These are phyloP conservation scores for Drechslerella dactyloides DNA, from an alignment of 2,329 filamentous ascomycete species.

Conservation along the genomic window DNA sequence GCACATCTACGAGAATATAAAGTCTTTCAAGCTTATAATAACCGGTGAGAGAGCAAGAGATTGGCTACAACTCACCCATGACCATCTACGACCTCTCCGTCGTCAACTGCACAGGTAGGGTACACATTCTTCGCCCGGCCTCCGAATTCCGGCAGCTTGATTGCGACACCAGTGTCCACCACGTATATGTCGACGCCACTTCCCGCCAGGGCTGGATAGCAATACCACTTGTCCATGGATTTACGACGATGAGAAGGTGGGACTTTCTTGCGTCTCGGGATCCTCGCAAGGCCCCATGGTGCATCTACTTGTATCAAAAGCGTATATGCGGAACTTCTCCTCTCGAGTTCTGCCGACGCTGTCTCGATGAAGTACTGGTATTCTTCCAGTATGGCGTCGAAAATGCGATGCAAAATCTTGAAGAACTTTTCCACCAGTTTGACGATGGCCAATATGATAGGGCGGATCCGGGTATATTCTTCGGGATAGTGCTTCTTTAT, in stretches of 20 bases:
- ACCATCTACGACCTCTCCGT: constrained; percentile 56
- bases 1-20: too few species aligned
- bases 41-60: too few species aligned
- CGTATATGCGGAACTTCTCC: too few species aligned
- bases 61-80: constrained; percentile 54
- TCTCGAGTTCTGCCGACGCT: too few species aligned
- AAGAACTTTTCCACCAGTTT: too few species aligned
- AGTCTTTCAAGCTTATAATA: too few species aligned
- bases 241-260: not conserved
- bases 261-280: not conserved
- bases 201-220: constrained; percentile 54
- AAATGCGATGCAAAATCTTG: not conserved
- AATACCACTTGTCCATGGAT: constrained; percentile 52
- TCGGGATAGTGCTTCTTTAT: not conserved
- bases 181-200: constrained; percentile 61
- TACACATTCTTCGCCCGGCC: constrained; percentile 52
- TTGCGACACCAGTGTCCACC: constrained; percentile 60
- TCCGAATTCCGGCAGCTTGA: constrained; percentile 53
- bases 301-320: not conserved
- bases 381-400: too few species aligned
- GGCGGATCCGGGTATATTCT: too few species aligned
- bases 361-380: too few species aligned
- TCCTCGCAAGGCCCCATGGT: constrained; percentile 1
- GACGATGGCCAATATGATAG: too few species aligned
- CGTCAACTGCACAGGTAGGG: constrained; percentile 17